Base-by-base conservation (phyloP, 768 basidiomycete genomes). In the Holtermannia corniformis region DNA sequence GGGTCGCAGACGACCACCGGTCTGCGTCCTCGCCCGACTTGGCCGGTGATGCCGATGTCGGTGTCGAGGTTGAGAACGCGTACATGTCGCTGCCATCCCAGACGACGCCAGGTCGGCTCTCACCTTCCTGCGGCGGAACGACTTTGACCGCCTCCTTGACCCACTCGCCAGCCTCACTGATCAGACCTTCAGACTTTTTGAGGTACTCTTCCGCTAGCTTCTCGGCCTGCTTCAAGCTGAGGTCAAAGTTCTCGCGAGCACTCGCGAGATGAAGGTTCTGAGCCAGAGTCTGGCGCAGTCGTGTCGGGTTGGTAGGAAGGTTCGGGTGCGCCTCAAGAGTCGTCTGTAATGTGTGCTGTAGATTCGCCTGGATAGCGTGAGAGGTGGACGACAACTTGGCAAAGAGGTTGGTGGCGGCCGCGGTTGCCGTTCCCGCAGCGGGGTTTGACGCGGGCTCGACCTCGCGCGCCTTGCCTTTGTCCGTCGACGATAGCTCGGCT, bases 31-130 rank as follows among this genome's bases (percentile, higher is more conserved):
- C 50, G n/a, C 52, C 58, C 16, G 50, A 50, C 5, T 49, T 47
- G 27, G 45, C 40, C 2, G 59, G 61, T 7, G 64, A 58, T n/a
- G n/a, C n/a, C n/a, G n/a, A n/a, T n/a, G n/a, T n/a, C 19, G 58
- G 54, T 40, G 61, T 62, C 7, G 66, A 57, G 62, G 71, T 41
- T 59, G 80, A 87, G 53, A 90, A 65, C 75, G 83, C 82, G 84
- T 88, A 91, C 67, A 90, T 79, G 70, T 92, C 88, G 26, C 82
- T 74, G 0, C 88, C 90, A 68, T 92, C 90, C 88, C 88, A 92
- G 41, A 80, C 59, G 23, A 83, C 65, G 3, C 78, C 80, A 2
- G 72, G 66, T 26, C 63, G 57, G 46, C 13, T 21, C 5, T 61
- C 68, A 0, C 65, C 74, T 42, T 78, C 78, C 32, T 85, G 83